phyloP scores from a whole-genome alignment of 2,329 filamentous ascomycete genomes.

The Trichoderma afroharzianum region DNA sequence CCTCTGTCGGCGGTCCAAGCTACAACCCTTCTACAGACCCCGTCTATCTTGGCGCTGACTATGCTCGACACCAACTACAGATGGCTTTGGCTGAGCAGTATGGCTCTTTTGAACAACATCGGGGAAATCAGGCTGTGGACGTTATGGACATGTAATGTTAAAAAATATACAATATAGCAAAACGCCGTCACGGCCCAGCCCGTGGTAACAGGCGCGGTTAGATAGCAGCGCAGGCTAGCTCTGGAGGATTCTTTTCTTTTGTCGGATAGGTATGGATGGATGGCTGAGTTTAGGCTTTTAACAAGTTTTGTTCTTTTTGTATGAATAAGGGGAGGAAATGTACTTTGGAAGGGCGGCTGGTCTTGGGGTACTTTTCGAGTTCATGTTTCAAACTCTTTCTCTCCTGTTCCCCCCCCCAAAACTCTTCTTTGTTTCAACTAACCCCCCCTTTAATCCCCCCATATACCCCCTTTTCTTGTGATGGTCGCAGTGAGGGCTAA shows the following conservation, averaged over 20 bases:
- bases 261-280: not conserved
- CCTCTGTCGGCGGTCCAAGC: constrained; percentile 33
- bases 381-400: constrained; percentile 7
- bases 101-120: constrained; percentile 54
- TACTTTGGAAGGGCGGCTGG: not conserved
- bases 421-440: constrained; percentile 3
- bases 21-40: constrained; percentile 64
- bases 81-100: constrained; percentile 66
- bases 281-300: not conserved
- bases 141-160: constrained; percentile 44
- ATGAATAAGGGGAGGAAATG: not conserved
- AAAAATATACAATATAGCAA: constrained; percentile 17
- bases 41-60: constrained; percentile 55
- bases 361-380: not conserved
- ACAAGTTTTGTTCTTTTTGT: not conserved
- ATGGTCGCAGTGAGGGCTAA: constrained; percentile 26
- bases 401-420: not conserved
- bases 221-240: constrained; percentile 7
- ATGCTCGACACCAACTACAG: constrained; percentile 47
- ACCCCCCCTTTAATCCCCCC: not conserved
- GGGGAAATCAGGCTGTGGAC: constrained; percentile 44
- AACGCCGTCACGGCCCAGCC: not conserved
- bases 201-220: not conserved
- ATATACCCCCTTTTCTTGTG: constrained; percentile 18
- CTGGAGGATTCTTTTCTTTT: not conserved